Base-by-base conservation (phyloP, 2,329 filamentous ascomycete genomes). In the Acrocalymma vagum region DNA sequence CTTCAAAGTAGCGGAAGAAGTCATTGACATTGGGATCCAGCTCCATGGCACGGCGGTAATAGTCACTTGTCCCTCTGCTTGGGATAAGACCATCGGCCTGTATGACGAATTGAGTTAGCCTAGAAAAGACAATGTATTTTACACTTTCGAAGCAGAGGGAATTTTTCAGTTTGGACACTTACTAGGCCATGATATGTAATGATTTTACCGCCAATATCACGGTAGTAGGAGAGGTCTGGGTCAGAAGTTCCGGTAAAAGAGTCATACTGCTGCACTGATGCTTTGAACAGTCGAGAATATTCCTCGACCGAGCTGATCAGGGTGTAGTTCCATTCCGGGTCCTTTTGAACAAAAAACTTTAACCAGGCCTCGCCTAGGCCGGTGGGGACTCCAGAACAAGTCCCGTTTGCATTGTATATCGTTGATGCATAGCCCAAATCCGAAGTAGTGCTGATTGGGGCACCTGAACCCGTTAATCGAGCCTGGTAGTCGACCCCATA, bases 1-100 rank as follows among this genome's bases (percentile, higher is more conserved):
- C 53, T 27, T 52, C 38, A 34, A 60, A 65, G 13, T 47, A 34
- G 17, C 60, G 57, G 39, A 45, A 62, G 48, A 56, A 63, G 6
- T 57, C 43, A 14, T 57, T 17, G 0, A 58, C 45, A 4, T 51
- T 27, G 6, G 45, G 27, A 13, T 36, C 16, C 3, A 53, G 22
- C 1, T 31, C 39, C 3, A 50, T 48, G 5, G 55, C 51, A 5
- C 17, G 22, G 3, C 45, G 14, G 14, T 61, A 55, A 26, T 57
- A 55, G 23, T 55, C 26, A 10, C 30, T 24, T 9, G 51, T 43
- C 3, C 27, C 38, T 5, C 39, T 32, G 22, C 16, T 45, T 13
- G 35, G 39, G 20, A 45, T 39, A 17, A 50, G 48, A 27, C 33
- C 27, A 18, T 45, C 38, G 14, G 32, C 23, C 33, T 47, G 32